A percentile compares a stretch with the other conserved stretches of the same genome.
Evolutionary conservation across 768 basidiomycete genomes (phyloP).

Genomic region (Kwoniella botswanensis): DNA sequence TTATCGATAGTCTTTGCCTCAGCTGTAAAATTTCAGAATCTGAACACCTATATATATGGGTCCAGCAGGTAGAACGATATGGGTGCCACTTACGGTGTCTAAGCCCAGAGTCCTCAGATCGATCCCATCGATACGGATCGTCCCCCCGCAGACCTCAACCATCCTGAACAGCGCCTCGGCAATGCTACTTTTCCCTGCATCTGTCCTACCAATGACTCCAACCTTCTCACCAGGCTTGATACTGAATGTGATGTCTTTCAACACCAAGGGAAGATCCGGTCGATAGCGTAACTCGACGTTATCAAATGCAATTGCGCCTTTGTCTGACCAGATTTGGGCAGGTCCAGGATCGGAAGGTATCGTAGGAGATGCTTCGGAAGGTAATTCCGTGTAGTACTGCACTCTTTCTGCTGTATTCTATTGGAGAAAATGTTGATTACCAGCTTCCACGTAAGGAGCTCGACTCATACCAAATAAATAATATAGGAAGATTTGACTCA

Average conservation of each 20-base stretch:
- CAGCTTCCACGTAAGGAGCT: too few relatives aligned
- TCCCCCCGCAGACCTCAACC: constrained; percentile 68
- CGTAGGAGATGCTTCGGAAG: constrained; percentile 70
- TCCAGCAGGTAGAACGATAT: not conserved
- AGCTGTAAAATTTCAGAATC: constrained; percentile 45
- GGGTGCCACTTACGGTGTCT: constrained; percentile 57
- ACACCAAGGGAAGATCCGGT: constrained; percentile 74
- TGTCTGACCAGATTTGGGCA: constrained; percentile 76
- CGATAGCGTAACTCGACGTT: constrained; percentile 69
- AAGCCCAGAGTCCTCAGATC: constrained; percentile 64
- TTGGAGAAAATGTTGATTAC: not conserved
- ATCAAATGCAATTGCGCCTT: constrained; percentile 76
- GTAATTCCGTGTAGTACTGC: constrained; percentile 74
- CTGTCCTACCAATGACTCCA: constrained; percentile 78
- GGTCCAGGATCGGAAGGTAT: constrained; percentile 61
- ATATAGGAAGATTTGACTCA: too few relatives aligned
- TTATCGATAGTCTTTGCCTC: constrained; percentile 66
- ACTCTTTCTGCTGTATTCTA: constrained; percentile 74
- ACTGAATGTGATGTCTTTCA: constrained; percentile 72
- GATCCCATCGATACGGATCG: constrained; percentile 62
- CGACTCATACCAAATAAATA: too few relatives aligned
- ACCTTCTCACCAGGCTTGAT: constrained; percentile 78
- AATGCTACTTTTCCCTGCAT: constrained; percentile 61
- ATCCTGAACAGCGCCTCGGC: constrained; percentile 65
- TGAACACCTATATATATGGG: not conserved